Percentiles rank a stretch among this genome's conserved stretches.
Conservation (phyloP, 1,139 yeast genomes). For the Spathaspora sp. region DNA sequence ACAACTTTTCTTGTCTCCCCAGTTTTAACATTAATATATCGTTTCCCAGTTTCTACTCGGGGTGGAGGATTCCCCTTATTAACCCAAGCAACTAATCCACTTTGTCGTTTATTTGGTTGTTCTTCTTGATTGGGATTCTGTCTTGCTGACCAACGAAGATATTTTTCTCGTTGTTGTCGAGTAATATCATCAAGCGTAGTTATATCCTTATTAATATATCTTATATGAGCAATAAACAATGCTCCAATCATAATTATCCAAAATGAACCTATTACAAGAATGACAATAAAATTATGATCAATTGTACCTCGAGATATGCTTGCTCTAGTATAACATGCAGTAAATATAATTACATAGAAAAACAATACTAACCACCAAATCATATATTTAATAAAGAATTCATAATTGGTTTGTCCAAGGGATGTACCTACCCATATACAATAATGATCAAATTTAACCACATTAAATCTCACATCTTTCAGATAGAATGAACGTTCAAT, state of each 20-base stretch:
- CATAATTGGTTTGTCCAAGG: slow-evolving; percentile 56
- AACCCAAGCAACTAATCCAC: background rate
- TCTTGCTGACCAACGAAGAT: slow-evolving; percentile 19
- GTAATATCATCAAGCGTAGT: slow-evolving; percentile 46
- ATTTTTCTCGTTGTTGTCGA: slow-evolving; percentile 23
- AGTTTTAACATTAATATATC: slow-evolving; percentile 32
- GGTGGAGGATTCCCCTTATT: slow-evolving; percentile 16
- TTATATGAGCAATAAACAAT: slow-evolving; percentile 34
- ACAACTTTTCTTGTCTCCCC: slow-evolving; percentile 30
- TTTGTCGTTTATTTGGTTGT: background rate
- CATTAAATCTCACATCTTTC: slow-evolving; percentile 41
- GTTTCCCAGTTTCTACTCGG: slow-evolving; percentile 28
- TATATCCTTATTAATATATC: slow-evolving; percentile 40
- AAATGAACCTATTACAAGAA: slow-evolving; percentile 38
- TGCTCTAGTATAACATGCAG: slow-evolving; percentile 26
- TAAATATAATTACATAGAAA: slow-evolving; percentile 26
- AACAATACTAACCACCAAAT: slow-evolving; percentile 34
- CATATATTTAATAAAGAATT: slow-evolving; percentile 50
- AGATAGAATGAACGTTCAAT: slow-evolving; percentile 59
- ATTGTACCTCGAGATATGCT: slow-evolving; percentile 23
- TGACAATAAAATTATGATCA: slow-evolving; percentile 48
- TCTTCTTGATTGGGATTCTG: background rate
- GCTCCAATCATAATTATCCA: slow-evolving; percentile 44
- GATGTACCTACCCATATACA: slow-evolving; percentile 64
- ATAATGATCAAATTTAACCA: slow-evolving; percentile 63